phyloP scores from a whole-genome alignment of 257 asterid species.

The Solanum sejunctum region DNA sequence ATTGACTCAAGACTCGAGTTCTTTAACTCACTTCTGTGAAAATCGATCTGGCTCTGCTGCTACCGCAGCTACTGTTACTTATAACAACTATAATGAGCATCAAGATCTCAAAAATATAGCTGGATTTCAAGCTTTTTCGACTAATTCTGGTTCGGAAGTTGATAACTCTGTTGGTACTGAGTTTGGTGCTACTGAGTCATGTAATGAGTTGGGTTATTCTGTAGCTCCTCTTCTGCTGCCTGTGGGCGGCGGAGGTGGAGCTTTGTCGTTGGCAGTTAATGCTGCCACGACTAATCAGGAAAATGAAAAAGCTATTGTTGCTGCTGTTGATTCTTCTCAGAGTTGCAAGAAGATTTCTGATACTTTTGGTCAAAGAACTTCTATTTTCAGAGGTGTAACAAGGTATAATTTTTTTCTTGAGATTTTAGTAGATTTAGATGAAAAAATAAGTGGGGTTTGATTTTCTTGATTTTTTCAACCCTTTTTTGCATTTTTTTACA shows the following conservation, averaged over 20 bases:
- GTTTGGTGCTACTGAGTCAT: conserved; percentile 27
- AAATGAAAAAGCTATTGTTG: conserved; percentile 26
- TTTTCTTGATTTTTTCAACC: background rate
- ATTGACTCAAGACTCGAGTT: conserved; percentile 24
- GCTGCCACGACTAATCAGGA: background rate
- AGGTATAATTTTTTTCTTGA: conserved; percentile 33
- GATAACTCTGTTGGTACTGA: conserved; percentile 10
- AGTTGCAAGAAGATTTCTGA: conserved; percentile 57
- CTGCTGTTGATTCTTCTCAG: conserved; percentile 39
- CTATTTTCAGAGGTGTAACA: conserved; percentile 92
- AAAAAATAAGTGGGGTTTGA: background rate
- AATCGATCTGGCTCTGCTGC: conserved; percentile 21
- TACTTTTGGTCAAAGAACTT: conserved; percentile 85
- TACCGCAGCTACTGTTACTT: background rate
- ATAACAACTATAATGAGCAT: conserved; percentile 20
- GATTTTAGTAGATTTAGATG: background rate
- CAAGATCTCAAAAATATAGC: conserved; percentile 46
- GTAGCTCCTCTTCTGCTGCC: background rate
- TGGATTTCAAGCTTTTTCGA: conserved; percentile 59
- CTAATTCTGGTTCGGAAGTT: conserved; percentile 80
- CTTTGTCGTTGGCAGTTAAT: conserved; percentile 40
- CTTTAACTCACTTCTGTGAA: conserved; percentile 28
- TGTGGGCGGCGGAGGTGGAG: background rate
- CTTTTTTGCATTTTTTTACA: conserved; percentile 11
- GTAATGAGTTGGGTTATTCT: conserved; percentile 47